A percentile compares a stretch with the other conserved stretches of the same genome.
These are phyloP conservation scores for Trametes sp. DNA, from an alignment of 1,284 basidiomycete species.

Conservation along the genomic window DNA sequence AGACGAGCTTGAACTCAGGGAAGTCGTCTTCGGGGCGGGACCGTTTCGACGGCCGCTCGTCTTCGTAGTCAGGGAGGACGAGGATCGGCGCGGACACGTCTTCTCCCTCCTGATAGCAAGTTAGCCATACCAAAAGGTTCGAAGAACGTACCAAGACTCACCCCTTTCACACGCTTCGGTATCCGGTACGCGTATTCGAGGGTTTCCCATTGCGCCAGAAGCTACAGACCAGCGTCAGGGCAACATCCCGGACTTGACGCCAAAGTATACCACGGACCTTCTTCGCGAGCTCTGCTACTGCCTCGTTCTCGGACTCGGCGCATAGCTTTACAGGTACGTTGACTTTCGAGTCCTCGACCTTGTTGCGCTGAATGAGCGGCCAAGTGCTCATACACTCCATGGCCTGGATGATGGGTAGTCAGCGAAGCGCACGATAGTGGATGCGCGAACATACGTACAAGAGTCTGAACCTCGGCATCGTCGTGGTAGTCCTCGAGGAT, in stretches of 20 bases:
- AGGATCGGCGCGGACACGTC: constrained; percentile 23
- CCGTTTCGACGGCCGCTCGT: constrained; percentile 45
- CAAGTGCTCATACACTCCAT: constrained; percentile 80
- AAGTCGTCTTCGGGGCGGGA: constrained; percentile 34
- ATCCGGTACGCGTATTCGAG: constrained; percentile 86
- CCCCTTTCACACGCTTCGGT: constrained; percentile 69
- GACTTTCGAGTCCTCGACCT: constrained; percentile 90
- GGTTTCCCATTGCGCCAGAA: constrained; percentile 78
- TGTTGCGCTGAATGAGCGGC: constrained; percentile 91
- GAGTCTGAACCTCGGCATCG: constrained; percentile 75
- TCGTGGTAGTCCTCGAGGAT: constrained; percentile 82
- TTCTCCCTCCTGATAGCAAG: constrained; percentile 35
- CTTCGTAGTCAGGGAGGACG: constrained; percentile 31
- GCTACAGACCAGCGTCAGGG: constrained; percentile 44
- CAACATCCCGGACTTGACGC: background rate
- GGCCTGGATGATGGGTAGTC: constrained; percentile 52
- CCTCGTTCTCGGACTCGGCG: constrained; percentile 62
- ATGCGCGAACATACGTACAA: constrained; percentile 53
- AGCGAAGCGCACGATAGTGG: background rate
- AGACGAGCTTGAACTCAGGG: constrained; percentile 27
- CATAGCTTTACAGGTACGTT: constrained; percentile 69
- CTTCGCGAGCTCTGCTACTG: constrained; percentile 61
- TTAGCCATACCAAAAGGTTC: background rate
- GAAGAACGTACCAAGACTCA: constrained; percentile 41
- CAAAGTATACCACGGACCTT: constrained; percentile 51